Percentiles rank a stretch among this genome's conserved stretches.
These are phyloP conservation scores for Mucor racemosus DNA, from an alignment of 371 early-diverging fungal genomes.

Conservation along the genomic window DNA sequence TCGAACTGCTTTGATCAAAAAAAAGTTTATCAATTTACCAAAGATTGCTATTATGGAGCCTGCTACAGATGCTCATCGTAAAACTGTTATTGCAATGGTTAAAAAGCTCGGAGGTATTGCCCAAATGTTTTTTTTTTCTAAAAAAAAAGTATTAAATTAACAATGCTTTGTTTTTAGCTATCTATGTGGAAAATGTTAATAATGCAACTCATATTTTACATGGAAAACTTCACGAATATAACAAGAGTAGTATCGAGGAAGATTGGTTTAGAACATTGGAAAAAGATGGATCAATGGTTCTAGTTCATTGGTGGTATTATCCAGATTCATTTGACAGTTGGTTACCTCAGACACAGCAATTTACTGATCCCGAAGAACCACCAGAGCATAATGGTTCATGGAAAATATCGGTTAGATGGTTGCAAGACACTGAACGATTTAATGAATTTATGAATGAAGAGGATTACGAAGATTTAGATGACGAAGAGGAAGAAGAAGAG, in stretches of 20 bases:
- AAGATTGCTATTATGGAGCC: constrained; percentile 57
- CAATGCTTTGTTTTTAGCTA: constrained; percentile 30
- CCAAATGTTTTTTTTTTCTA: background rate
- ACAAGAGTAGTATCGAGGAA: constrained; percentile 50
- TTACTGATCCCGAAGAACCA: constrained; percentile 71
- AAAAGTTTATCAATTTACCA: constrained; percentile 44
- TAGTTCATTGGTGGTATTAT: constrained; percentile 85
- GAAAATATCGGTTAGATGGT: constrained; percentile 75
- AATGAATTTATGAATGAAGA: constrained; percentile 85
- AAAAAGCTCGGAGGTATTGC: constrained; percentile 54
- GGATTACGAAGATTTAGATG: constrained; percentile 64
- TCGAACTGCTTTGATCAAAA: constrained; percentile 40
- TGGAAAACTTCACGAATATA: constrained; percentile 46
- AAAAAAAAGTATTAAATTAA: background rate
- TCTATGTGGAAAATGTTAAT: constrained; percentile 39
- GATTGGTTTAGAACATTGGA: constrained; percentile 81
- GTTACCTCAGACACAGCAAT: constrained; percentile 70
- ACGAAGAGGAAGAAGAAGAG: constrained; percentile 27
- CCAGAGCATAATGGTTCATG: constrained; percentile 71
- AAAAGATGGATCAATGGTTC: constrained; percentile 65
- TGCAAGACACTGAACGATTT: constrained; percentile 72
- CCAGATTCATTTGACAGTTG: constrained; percentile 87
- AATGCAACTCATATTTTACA: constrained; percentile 73
- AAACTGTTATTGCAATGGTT: constrained; percentile 43
- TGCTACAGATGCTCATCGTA: constrained; percentile 44